Conservation (phyloP, 2,329 filamentous ascomycete species). For the Talaromyces atroroseus region DNA sequence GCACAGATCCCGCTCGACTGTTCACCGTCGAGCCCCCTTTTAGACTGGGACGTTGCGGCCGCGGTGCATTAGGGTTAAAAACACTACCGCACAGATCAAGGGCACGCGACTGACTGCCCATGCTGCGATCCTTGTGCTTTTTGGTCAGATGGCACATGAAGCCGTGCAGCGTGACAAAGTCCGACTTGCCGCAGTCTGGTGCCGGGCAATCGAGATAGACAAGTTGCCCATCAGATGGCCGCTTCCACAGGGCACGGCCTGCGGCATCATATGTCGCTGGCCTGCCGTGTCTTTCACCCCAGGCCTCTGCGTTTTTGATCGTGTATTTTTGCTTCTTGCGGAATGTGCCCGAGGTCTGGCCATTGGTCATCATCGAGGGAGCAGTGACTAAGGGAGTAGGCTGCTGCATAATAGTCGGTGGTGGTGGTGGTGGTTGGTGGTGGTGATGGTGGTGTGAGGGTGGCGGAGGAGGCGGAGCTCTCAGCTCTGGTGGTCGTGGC, state of each 20-base stretch:
- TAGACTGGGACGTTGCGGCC: conserved; percentile 27
- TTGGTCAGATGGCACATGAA: conserved; percentile 41
- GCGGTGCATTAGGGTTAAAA: conserved; percentile 33
- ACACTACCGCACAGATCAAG: conserved; percentile 36
- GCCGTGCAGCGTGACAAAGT: conserved; percentile 38
- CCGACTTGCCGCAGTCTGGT: conserved; percentile 34
- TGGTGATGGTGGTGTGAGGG: background rate
- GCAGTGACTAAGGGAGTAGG: conserved; percentile 16
- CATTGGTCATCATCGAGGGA: background rate
- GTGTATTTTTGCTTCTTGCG: conserved; percentile 39
- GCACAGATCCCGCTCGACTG: conserved; percentile 26
- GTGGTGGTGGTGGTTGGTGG: conserved; percentile 13
- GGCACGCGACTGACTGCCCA: conserved; percentile 36
- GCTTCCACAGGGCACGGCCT: conserved; percentile 36
- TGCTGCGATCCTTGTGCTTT: conserved; percentile 37
- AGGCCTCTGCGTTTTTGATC: conserved; percentile 38
- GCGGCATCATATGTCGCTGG: conserved; percentile 36
- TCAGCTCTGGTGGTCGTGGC: conserved; percentile 21
- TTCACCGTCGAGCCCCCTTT: conserved; percentile 33
- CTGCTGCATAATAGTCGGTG: conserved; percentile 14
- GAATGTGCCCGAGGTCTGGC: conserved; percentile 22
- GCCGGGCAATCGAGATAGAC: conserved; percentile 37
- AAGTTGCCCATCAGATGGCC: conserved; percentile 33
- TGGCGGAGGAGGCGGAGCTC: conserved; percentile 5
- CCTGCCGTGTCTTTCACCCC: conserved; percentile 37